Conservation (phyloP, 495 filamentous ascomycete genomes). For the Durotheca rogersii region DNA sequence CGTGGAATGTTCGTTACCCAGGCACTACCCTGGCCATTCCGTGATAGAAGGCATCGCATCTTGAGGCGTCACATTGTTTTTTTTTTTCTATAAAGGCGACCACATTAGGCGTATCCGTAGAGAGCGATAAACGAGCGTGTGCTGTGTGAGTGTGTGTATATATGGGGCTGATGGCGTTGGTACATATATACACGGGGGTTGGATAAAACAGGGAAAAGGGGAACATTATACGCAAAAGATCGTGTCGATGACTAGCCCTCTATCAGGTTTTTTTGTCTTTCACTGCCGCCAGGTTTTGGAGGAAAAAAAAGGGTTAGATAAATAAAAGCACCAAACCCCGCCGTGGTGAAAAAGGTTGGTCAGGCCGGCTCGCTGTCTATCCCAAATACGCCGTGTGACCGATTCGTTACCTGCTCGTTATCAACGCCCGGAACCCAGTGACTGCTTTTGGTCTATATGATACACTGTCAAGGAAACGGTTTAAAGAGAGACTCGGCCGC, state of each 20-base stretch:
- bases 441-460: constrained; percentile 21
- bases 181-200: constrained; percentile 10
- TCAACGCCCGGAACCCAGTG: constrained; percentile 14
- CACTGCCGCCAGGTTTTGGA: constrained; percentile 6
- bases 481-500: constrained; percentile 33
- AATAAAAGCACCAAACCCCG: constrained; percentile 13
- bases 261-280: constrained; percentile 20
- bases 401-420: constrained; percentile 30
- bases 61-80: too few species aligned
- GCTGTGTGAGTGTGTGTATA: too few species aligned
- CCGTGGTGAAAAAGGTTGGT: constrained; percentile 11
- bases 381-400: constrained; percentile 27
- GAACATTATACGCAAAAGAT: constrained; percentile 30
- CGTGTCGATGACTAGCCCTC: constrained; percentile 28
- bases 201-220: constrained; percentile 19
- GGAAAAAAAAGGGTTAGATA: too few species aligned
- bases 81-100: too few species aligned
- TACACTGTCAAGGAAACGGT: constrained; percentile 12
- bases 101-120: too few species aligned
- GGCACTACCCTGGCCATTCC: too few species aligned
- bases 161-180: constrained; percentile 1
- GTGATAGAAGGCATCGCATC: too few species aligned
- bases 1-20: too few species aligned
- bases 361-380: constrained; percentile 10
- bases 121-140: too few species aligned